These are phyloP conservation scores for Xerocomellus intermedius DNA, from an alignment of 768 basidiomycete genomes.

Conservation along the genomic window DNA sequence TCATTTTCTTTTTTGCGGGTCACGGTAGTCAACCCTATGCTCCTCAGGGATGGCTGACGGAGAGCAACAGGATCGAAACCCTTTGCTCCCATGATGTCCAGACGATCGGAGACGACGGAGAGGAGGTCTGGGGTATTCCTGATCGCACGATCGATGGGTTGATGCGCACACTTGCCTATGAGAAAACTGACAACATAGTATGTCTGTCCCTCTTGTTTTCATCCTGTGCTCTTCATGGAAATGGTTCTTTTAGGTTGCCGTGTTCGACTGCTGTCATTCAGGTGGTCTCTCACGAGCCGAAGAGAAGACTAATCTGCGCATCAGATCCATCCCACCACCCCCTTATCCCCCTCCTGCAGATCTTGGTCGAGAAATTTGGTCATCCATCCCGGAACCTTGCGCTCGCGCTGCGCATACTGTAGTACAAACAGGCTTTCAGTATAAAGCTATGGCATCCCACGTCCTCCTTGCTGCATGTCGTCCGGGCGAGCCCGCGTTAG, in stretches of 20 bases:
- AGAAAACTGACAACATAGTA: constrained; percentile 21
- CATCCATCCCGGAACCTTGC: not conserved
- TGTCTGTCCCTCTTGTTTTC: not conserved
- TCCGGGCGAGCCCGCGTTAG: constrained; percentile 11
- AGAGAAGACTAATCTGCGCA: not conserved
- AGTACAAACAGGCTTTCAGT: constrained; percentile 10
- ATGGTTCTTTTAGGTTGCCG: constrained; percentile 3
- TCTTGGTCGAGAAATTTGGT: constrained; percentile 10
- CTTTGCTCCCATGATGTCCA: constrained; percentile 13
- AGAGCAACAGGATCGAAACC: constrained; percentile 9
- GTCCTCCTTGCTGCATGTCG: constrained; percentile 23
- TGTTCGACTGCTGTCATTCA: constrained; percentile 23
- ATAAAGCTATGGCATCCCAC: constrained; percentile 20
- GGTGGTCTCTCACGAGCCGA: constrained; percentile 16
- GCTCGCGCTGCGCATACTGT: constrained; percentile 8
- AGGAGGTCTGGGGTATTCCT: constrained; percentile 9
- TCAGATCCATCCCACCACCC: constrained; percentile 11
- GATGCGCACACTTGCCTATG: constrained; percentile 16
- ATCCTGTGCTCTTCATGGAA: not conserved
- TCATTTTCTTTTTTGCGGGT: constrained; percentile 20
- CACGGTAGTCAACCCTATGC: constrained; percentile 11
- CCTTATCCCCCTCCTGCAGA: constrained; percentile 13
- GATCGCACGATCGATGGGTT: constrained; percentile 14
- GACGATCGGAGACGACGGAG: constrained; percentile 5
- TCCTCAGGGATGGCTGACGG: constrained; percentile 21